Evolutionary conservation across 2,329 filamentous ascomycete genomes (phyloP), one percentile per base, ranked within the genome.

Genomic region (Colletotrichum navitas): DNA sequence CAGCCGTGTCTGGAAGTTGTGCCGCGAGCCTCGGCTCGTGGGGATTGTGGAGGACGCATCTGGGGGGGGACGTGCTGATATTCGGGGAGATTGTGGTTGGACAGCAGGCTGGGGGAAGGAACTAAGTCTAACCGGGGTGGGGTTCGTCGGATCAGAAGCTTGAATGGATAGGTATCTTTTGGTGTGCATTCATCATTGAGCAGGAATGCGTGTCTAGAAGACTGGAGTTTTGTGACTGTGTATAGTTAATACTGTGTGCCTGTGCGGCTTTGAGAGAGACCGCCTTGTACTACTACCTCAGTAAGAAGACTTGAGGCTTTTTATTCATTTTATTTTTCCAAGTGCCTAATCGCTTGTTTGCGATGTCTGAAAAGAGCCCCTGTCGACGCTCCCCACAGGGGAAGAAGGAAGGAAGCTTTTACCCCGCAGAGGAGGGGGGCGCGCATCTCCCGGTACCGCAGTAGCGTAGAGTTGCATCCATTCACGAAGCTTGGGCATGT

Each of bases 61-160:
- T n/a, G 47, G 63, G 69, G 63, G 68, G 65, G 68, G 29, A 36
- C 59, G 64, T 71, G 69, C 69, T 71, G 69, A 71, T 63, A 45
- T 71, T 71, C 69, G 65, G 69, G 18, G 60, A n/a, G 39, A 54
- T 34, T 51, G 24, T 71, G 69, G 68, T 71, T 71, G 69, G 69
- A 26, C 18, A 14, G 56, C 16, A 39, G 24, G 65, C 45, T 64
- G 65, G 69, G 63, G 68, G 45, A 32, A 36, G 8, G 51, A 14
- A 61, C 18, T 26, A 26, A 29, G 49, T 18, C 34, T 34, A n/a
- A 5, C 47, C 24, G 55, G 54, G 54, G 67, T 32, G 36, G n/a
- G 4, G 36, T 24, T 29, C 29, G 68, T n/a, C 36, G 18, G 60
- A 62, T 51, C 14, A 26, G 14, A 36, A 51, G 43, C 32, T 54